Conservation (phyloP, 1,284 basidiomycete genomes). For the Ganoderma lucidum region DNA sequence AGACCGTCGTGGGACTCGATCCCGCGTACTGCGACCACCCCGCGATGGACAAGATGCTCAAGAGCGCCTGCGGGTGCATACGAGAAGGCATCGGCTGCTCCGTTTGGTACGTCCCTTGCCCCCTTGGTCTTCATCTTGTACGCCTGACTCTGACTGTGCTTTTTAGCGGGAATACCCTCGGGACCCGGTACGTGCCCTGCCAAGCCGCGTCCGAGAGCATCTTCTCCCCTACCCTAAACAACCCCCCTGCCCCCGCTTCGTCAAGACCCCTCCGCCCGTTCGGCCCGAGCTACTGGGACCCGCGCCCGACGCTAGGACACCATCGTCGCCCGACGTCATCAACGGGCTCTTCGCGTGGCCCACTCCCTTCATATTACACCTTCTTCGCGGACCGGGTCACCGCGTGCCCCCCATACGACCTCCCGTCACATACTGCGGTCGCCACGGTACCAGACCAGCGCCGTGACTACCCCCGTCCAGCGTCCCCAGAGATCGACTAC, state of each 20-base stretch:
- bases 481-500: conserved; percentile 30
- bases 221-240: conserved; percentile 41
- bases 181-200: conserved; percentile 67
- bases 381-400: conserved; percentile 56
- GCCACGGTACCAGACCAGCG: conserved; percentile 12
- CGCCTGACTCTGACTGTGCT: conserved; percentile 18
- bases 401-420: conserved; percentile 42
- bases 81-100: conserved; percentile 71
- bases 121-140: conserved; percentile 12
- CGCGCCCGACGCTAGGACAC: conserved; percentile 32
- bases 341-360: conserved; percentile 15
- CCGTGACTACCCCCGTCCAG: conserved; percentile 23
- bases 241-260: conserved; percentile 33
- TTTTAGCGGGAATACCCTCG: conserved; percentile 66
- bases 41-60: conserved; percentile 55
- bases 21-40: conserved; percentile 60
- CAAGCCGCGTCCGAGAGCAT: conserved; percentile 61
- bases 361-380: conserved; percentile 48
- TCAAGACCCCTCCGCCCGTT: conserved; percentile 47
- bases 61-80: conserved; percentile 67
- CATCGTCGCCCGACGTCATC: conserved; percentile 29
- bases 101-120: conserved; percentile 55
- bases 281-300: conserved; percentile 54
- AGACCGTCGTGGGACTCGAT: conserved; percentile 59
- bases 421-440: conserved; percentile 23